Evolutionary conservation across 169 alveolate species (phyloP).

Genomic region (Babesia divergens): DNA sequence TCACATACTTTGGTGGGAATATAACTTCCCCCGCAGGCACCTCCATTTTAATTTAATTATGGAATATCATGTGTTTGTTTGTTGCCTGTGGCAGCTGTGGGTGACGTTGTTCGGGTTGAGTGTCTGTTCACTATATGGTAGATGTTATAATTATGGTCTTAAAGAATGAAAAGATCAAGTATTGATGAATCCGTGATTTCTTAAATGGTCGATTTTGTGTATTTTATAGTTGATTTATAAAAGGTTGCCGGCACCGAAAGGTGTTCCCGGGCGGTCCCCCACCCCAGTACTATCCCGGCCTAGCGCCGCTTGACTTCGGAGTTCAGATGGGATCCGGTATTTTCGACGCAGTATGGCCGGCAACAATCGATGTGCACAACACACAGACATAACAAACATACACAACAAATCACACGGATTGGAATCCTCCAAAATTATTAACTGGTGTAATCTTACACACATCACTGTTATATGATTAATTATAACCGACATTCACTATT

Average conservation of each 20-base stretch:
- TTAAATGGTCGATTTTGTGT: no score
- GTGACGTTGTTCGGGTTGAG: no score
- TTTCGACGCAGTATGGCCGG: conserved; percentile 84
- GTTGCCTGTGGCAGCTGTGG: background rate
- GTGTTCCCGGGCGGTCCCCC: conserved; percentile 73
- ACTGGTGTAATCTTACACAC: no score
- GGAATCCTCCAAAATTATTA: no score
- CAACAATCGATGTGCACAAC: conserved; percentile 29
- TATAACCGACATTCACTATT: no score
- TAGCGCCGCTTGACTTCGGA: conserved; percentile 87
- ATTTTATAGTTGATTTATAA: no score
- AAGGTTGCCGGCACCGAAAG: conserved; percentile 54
- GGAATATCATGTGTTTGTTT: background rate
- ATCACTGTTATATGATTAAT: no score
- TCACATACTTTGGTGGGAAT: conserved; percentile 85
- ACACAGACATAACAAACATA: background rate
- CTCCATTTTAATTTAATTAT: background rate
- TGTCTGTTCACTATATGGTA: no score
- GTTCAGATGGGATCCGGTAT: conserved; percentile 88
- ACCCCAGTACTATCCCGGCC: conserved; percentile 86
- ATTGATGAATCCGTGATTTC: no score
- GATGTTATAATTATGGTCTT: no score
- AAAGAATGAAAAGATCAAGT: no score
- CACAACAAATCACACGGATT: background rate
- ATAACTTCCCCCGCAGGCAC: conserved; percentile 67